These are phyloP conservation scores for Phylloporus scabripes DNA, from an alignment of 768 basidiomycete species.

Conservation along the genomic window DNA sequence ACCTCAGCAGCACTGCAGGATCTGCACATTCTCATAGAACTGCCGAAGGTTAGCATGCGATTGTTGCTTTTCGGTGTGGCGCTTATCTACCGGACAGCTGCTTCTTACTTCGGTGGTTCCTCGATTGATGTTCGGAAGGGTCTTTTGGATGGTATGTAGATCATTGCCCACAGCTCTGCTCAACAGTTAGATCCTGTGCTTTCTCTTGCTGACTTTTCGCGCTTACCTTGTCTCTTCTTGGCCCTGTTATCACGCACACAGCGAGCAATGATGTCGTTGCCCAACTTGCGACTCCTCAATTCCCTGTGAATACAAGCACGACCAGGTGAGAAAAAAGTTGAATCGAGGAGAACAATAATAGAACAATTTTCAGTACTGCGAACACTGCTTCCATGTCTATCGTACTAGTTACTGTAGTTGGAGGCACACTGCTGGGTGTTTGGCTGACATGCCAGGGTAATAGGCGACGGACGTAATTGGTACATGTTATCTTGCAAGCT, in stretches of 20 bases:
- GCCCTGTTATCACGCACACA: slow-evolving; percentile 56
- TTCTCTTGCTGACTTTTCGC: not conserved
- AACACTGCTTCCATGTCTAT: slow-evolving; percentile 25
- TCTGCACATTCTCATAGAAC: slow-evolving; percentile 29
- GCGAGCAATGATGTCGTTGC: slow-evolving; percentile 39
- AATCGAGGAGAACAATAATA: not conserved
- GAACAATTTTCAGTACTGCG: slow-evolving; percentile 5
- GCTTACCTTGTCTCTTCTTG: slow-evolving; percentile 17
- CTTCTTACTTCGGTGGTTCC: slow-evolving; percentile 13
- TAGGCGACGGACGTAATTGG: not conserved
- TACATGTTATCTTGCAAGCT: not conserved
- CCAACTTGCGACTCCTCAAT: slow-evolving; percentile 48
- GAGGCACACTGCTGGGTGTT: slow-evolving; percentile 35
- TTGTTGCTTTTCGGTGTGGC: not conserved
- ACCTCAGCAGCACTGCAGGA: slow-evolving; percentile 35
- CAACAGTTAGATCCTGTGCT: not conserved
- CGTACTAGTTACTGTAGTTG: slow-evolving; percentile 25
- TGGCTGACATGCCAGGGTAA: slow-evolving; percentile 30
- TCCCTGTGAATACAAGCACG: slow-evolving; percentile 37
- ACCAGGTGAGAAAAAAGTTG: slow-evolving; percentile 10
- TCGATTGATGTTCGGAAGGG: slow-evolving; percentile 10
- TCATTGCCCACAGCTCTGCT: not conserved
- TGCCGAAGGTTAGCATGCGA: not conserved
- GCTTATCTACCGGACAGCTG: slow-evolving; percentile 1
- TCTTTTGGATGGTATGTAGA: slow-evolving; percentile 11